Conservation (phyloP, 768 basidiomycete species). For the Agaricus bisporus region DNA sequence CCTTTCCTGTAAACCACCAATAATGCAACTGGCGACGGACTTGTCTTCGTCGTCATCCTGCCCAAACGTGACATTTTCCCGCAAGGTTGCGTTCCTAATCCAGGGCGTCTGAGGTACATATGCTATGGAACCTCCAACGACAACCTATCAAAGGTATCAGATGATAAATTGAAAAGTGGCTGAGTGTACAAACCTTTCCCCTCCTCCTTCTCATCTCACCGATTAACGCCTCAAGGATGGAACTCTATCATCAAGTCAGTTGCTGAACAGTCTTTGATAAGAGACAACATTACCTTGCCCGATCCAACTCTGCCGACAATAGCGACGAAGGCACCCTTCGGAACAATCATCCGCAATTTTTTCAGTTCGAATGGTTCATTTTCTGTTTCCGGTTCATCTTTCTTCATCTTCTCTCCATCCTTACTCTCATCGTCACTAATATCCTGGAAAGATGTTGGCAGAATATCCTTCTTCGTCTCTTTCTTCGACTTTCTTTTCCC, state of each 20-base stretch:
- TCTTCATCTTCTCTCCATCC: conserved; percentile 1
- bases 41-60: conserved; percentile 52
- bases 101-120: conserved; percentile 60
- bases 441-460: background rate
- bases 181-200: conserved; percentile 38
- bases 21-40: conserved; percentile 21
- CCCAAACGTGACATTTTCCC: conserved; percentile 74
- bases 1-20: background rate
- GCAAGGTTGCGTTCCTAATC: conserved; percentile 63
- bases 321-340: conserved; percentile 56
- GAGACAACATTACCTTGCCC: conserved; percentile 45
- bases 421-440: background rate
- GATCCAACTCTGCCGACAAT: conserved; percentile 74
- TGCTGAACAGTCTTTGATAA: background rate
- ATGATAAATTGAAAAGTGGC: background rate
- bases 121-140: conserved; percentile 35
- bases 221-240: conserved; percentile 47
- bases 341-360: conserved; percentile 38
- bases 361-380: conserved; percentile 48
- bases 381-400: conserved; percentile 8
- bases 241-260: conserved; percentile 32
- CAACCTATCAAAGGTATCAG: background rate
- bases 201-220: conserved; percentile 62
- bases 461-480: conserved; percentile 2
- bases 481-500: conserved; percentile 15